Conservation (phyloP, 2,329 filamentous ascomycete species). For the Scedosporium apiospermum region DNA sequence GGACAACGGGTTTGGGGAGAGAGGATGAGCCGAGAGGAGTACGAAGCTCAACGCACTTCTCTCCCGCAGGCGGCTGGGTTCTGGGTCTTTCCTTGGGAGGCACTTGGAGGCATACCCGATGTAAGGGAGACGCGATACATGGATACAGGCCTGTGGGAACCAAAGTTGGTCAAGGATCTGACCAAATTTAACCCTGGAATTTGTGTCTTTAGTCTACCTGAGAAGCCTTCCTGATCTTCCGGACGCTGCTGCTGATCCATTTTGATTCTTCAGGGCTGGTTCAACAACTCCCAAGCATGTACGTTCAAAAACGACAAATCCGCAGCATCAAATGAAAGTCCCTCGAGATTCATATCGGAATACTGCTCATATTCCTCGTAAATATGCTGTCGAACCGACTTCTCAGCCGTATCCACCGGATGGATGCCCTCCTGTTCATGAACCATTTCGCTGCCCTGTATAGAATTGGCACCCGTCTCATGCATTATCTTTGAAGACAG, state of each 20-base stretch:
- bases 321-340: conserved; percentile 20
- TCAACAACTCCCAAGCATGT: conserved; percentile 18
- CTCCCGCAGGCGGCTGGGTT: neutral
- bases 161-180: neutral
- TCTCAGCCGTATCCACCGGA: neutral
- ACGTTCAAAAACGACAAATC: conserved; percentile 24
- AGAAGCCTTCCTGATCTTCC: neutral
- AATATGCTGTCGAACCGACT: neutral
- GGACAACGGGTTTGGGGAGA: neutral
- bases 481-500: conserved; percentile 23
- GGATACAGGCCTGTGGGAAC: neutral
- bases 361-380: neutral
- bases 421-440: neutral
- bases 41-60: neutral
- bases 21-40: neutral
- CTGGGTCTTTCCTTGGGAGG: neutral
- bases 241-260: too few relatives aligned
- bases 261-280: neutral
- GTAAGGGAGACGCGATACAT: neutral
- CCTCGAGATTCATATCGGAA: conserved; percentile 13
- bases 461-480: neutral
- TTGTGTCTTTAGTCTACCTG: neutral
- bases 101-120: neutral
- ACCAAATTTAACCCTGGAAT: neutral
- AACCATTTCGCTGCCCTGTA: neutral